A percentile compares a stretch with the other conserved stretches of the same genome.
phyloP scores from a whole-genome alignment of 345 rosid species.

The Turritis glabra region DNA sequence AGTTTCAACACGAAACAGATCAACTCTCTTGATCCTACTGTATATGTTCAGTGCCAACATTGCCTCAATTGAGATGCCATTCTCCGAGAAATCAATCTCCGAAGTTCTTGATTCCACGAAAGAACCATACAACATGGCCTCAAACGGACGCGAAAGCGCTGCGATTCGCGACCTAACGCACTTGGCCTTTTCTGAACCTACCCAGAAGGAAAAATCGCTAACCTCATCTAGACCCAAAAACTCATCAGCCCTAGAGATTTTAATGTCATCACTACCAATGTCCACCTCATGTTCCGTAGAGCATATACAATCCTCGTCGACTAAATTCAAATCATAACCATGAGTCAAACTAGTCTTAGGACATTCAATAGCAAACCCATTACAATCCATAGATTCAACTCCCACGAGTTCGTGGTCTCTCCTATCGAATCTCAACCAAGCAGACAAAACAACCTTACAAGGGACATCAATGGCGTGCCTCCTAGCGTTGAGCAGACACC shows the following conservation, averaged over 20 bases:
- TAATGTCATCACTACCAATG: conserved; percentile 13
- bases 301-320: conserved; percentile 51
- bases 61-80: conserved; percentile 64
- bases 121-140: conserved; percentile 78
- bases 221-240: conserved; percentile 46
- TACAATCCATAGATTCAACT: conserved; percentile 56
- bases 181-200: conserved; percentile 56
- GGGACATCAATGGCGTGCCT: conserved; percentile 66
- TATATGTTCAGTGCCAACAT: conserved; percentile 76
- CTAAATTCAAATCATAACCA: conserved; percentile 49
- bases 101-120: conserved; percentile 61
- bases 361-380: conserved; percentile 59
- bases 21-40: conserved; percentile 65
- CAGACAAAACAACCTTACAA: conserved; percentile 72
- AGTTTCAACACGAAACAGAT: conserved; percentile 54
- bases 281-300: conserved; percentile 16
- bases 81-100: conserved; percentile 62
- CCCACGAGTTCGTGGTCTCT: conserved; percentile 71
- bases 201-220: conserved; percentile 50
- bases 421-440: conserved; percentile 87
- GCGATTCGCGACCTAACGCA: conserved; percentile 68
- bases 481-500: conserved; percentile 70
- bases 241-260: conserved; percentile 31
- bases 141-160: conserved; percentile 69
- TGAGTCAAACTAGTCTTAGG: conserved; percentile 52